Conservation (phyloP, 352 stramenopile genomes). For the Globisporangium solare region DNA sequence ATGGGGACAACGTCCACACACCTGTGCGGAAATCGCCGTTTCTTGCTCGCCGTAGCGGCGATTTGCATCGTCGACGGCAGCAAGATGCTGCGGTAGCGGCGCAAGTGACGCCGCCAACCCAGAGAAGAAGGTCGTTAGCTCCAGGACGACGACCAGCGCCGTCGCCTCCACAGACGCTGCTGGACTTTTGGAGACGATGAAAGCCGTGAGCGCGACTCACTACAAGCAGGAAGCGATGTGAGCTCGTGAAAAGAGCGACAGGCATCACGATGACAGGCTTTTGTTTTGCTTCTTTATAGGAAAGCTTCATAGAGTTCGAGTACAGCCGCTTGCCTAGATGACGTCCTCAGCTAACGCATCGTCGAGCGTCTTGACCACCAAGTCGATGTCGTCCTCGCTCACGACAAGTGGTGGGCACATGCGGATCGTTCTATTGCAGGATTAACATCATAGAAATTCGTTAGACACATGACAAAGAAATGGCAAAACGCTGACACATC, state of each 20-base stretch:
- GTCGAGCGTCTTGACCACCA: conserved; percentile 64
- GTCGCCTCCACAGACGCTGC: conserved; percentile 24
- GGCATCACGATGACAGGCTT: too few relatives aligned
- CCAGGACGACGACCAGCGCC: not conserved
- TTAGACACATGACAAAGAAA: not conserved
- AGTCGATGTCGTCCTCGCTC: conserved; percentile 74
- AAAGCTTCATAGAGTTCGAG: too few relatives aligned
- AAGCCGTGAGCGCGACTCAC: not conserved
- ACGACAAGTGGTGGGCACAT: conserved; percentile 82
- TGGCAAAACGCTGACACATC: not conserved
- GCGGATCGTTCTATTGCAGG: conserved; percentile 51
- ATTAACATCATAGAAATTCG: conserved; percentile 7
- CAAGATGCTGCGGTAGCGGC: conserved; percentile 11
- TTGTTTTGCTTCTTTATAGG: too few relatives aligned
- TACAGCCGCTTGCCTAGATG: conserved; percentile 23
- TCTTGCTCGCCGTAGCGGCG: conserved; percentile 18
- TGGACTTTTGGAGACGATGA: conserved; percentile 36
- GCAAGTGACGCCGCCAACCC: conserved; percentile 4
- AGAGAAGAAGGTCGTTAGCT: too few relatives aligned
- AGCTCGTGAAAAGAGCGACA: too few relatives aligned
- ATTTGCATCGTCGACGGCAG: not conserved
- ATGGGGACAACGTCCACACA: not conserved
- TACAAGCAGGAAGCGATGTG: not conserved
- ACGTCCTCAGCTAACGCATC: conserved; percentile 54
- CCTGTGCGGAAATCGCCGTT: conserved; percentile 16